Evolutionary conservation across 1,284 basidiomycete genomes (phyloP), one percentile per base, ranked within the genome.

Genomic region (Trametes hirsuta): DNA sequence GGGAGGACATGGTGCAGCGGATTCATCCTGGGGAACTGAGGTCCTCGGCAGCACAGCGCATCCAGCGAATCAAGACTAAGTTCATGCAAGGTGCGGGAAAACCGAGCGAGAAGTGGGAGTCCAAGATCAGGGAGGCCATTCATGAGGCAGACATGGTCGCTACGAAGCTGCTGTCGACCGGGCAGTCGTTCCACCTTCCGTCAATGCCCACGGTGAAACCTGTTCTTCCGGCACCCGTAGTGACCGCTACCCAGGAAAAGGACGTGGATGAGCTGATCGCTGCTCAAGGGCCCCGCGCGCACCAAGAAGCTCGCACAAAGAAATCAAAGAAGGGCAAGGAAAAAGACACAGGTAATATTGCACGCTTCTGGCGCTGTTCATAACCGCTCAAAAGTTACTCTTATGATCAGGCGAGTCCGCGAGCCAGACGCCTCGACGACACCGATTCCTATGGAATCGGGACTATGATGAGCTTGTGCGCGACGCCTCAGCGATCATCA

Each of bases 401-500:
- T 30, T 30, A 30, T 8, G 14, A 9, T 1, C 15, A 58, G 58
- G 44, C 36, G 55, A 58, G 40, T 34, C 47, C 6, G 53, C 56
- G 6, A 30, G 50, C 3, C 62, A 63, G 44, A 54, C 58, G 1
- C 63, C 59, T 22, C 61, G 68, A 30, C 54, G 90, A 40, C 80
- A 84, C 63, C 84, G 93, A 53, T 93, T 93, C 71, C 84, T 86
- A 51, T 97, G 94, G 94, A 93, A 84, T 55, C 75, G 83, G 49
- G 91, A 95, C 50, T 94, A 88, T 62, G 94, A 97, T 64, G 95
- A 97, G 62, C 81, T 95, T 34, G 85, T 90, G 41, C 84, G 91
- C 53, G 95, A 98, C 70, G 88, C 89, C 1, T 89, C 86, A 45
- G 91, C 86, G 1, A 88, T 98, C 64, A 85, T 97, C 55, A 84